Evolutionary conservation across 2,329 filamentous ascomycete species (phyloP).

Genomic region (Amylocarpus encephaloides): DNA sequence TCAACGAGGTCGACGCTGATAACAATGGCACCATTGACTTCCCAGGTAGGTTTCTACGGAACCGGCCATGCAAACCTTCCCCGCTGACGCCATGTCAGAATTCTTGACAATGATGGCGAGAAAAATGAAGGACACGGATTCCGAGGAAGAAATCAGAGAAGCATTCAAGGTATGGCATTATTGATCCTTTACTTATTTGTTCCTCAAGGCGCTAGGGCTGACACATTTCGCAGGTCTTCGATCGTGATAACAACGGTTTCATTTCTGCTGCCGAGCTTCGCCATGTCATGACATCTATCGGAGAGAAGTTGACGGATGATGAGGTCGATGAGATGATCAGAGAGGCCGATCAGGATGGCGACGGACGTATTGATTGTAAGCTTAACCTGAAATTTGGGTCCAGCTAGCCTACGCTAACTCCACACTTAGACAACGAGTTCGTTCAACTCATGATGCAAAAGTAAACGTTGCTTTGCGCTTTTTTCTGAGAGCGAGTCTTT

Average conservation of each 20-base stretch:
- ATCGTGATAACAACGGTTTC: slow-evolving; percentile 87
- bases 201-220: background rate
- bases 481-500: slow-evolving; percentile 15
- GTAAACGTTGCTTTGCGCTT: slow-evolving; percentile 39
- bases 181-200: background rate
- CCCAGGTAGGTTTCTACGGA: slow-evolving; percentile 54
- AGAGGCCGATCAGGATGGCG: slow-evolving; percentile 83
- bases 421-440: slow-evolving; percentile 71
- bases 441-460: slow-evolving; percentile 96
- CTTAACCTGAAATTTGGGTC: slow-evolving; percentile 12
- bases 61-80: background rate
- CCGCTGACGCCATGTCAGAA: slow-evolving; percentile 46
- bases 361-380: slow-evolving; percentile 83
- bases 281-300: slow-evolving; percentile 88
- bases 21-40: slow-evolving; percentile 93
- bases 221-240: slow-evolving; percentile 53
- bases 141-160: slow-evolving; percentile 84
- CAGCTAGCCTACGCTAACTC: slow-evolving; percentile 24
- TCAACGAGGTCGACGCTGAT: slow-evolving; percentile 87
- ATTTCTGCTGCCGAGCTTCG: slow-evolving; percentile 83
- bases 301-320: slow-evolving; percentile 84
- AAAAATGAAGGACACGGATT: slow-evolving; percentile 92
- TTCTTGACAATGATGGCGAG: slow-evolving; percentile 92
- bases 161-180: slow-evolving; percentile 64
- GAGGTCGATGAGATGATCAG: slow-evolving; percentile 93